Evolutionary conservation across 164 flowering plant species (phyloP), one percentile per base, ranked within the genome.

Genomic region (Aristolochia californica): DNA sequence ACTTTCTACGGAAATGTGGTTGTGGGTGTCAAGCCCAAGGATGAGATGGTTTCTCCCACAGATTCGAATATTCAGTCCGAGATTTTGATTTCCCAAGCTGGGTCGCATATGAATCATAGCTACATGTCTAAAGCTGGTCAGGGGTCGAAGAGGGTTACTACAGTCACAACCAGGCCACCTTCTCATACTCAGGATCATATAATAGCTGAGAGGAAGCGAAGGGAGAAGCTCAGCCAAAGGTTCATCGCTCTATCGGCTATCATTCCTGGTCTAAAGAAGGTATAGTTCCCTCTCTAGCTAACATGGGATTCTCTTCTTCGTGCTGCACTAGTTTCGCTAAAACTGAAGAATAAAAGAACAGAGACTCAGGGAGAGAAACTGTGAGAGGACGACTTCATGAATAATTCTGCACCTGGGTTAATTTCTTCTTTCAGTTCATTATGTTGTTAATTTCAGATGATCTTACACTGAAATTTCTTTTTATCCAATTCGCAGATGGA

Each of bases 201-300:
- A 0, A 30, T 81, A 5, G 79, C 85, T 0, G 85, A 81, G 66
- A 71, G 85, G 59, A 81, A 66, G 57, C 71, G 85, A 34, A 64
- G 85, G 13, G 85, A 80, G 60, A 80, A 78, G 72, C 82, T 80
- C 26, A 78, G 62, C 58, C 76, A 78, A 61, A 58, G 79, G 27
- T 80, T 78, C 72, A 67, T 76, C 17, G 78, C 80, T 62, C 77
- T 80, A 17, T 76, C 82, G 0, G 73, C 80, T 10, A 57, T 80
- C 17, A 61, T 80, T 48, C 85, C 82, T 13, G 75, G 79, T 63
- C 68, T 78, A 4, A 81, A 75, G 57, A 81, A 81, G 83, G 85
- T 81, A 68, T 24, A 21, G 13, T 25, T 49, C n/a, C 43, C 13
- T 66, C 26, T 43, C 43, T 26, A 9, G 27, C 5, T 52, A 28